Conservation (phyloP, 495 filamentous ascomycete species). For the Podospora pseudoanserina region DNA sequence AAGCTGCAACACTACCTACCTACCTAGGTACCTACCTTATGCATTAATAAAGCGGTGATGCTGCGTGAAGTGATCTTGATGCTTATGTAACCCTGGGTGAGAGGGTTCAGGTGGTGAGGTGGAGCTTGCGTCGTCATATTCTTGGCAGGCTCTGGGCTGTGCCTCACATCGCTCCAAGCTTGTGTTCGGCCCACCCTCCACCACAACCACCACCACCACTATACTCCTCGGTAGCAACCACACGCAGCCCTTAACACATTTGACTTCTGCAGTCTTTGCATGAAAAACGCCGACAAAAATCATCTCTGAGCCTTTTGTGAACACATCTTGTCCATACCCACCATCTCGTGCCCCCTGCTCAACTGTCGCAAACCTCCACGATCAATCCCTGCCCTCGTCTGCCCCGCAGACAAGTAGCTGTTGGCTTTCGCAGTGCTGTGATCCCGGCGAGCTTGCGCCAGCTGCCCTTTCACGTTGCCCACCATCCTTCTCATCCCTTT, state of each 20-base stretch:
- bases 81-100: conserved; percentile 6
- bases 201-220: not conserved
- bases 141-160: conserved; percentile 3
- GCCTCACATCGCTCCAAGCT: conserved; percentile 4
- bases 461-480: not conserved
- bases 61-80: not conserved
- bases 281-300: not conserved
- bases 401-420: not conserved
- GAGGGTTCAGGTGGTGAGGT: not conserved
- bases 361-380: not conserved
- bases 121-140: conserved; percentile 8
- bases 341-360: not conserved
- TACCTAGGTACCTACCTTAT: too few relatives aligned
- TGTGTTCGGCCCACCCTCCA: not conserved
- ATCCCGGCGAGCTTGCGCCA: not conserved
- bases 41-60: not conserved
- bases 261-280: not conserved
- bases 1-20: not conserved
- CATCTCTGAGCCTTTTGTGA: not conserved
- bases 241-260: not conserved
- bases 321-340: not conserved
- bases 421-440: not conserved
- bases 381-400: not conserved
- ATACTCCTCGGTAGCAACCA: not conserved
- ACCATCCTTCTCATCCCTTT: not conserved